Evolutionary conservation across 805 yeast species (phyloP), one percentile per base, ranked within the genome.

Genomic region (Ogataea chonburiensis): DNA sequence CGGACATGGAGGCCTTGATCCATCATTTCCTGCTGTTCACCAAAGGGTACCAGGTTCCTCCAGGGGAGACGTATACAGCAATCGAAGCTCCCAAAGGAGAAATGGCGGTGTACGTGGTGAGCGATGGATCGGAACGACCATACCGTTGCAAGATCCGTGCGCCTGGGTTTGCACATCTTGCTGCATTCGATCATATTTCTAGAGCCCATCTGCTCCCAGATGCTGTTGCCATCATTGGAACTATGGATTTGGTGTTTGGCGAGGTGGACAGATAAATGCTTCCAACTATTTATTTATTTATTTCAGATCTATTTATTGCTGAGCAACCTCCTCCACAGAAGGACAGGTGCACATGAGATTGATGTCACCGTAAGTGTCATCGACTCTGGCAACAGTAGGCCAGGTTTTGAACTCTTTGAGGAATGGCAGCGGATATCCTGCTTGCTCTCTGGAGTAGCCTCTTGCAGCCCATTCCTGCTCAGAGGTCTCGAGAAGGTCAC

Each of bases 11-110:
- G 71, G 81, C 91, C 15, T 73, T 86, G 51, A 86, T 86, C 60
- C 95, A 86, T 63, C 95, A 86, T 68, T 86, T 86, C 71, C 70
- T 86, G 62, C 70, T 83, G 50, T 86, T 80, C 71, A 83, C 95
- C 38, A 86, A 86, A 71, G 95, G 95, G 50, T 85, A 78, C 61
- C 79, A 81, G 23, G 95, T 86, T 27, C 95, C 95, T 28, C 83
- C 79, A 37, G 95, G 95, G 56, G 95, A 86, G 67, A 82, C 95
- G 8, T 86, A 86, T 61, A 84, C 93, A 33, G 91, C 86, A 39
- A 86, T 86, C 50, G 95, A 86, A 68, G 95, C 95, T 16, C 95
- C 95, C 61, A 86, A 86, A 76, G 95, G 95, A 60, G 95, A 86
- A 66, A 84, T 86, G 93, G 95, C 85, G 43, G 94, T 85, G 38